Evolutionary conservation across 306 rosid species (phyloP).

Genomic region (Medicago ruthenica): DNA sequence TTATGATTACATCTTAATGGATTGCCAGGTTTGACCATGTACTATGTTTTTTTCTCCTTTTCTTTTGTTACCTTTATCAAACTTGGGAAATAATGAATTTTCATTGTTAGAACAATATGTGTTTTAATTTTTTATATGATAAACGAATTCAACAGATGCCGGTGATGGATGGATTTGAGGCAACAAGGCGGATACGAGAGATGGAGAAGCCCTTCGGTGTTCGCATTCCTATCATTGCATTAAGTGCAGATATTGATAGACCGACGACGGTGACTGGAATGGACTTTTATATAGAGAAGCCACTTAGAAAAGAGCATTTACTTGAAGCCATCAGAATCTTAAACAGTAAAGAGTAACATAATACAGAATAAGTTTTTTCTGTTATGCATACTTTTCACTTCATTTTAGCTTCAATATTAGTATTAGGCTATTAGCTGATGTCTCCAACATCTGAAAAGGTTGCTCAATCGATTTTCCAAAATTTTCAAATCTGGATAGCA

Average conservation of each 20-base stretch:
- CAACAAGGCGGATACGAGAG: conserved; percentile 63
- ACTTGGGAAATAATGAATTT: background rate
- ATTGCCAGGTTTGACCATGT: conserved; percentile 61
- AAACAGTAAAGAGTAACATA: conserved; percentile 27
- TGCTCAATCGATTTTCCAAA: too few relatives aligned
- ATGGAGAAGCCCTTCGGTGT: conserved; percentile 51
- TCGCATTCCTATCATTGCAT: conserved; percentile 69
- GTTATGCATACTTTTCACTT: too few relatives aligned
- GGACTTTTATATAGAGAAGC: conserved; percentile 61
- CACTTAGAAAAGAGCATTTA: conserved; percentile 46
- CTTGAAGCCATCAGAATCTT: conserved; percentile 53
- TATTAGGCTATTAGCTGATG: too few relatives aligned
- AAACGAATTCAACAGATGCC: conserved; percentile 58
- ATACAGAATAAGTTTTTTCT: too few relatives aligned
- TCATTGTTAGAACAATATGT: background rate
- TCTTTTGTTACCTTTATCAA: background rate
- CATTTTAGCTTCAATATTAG: too few relatives aligned
- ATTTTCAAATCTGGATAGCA: too few relatives aligned
- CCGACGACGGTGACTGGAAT: conserved; percentile 58
- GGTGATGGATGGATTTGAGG: conserved; percentile 66
- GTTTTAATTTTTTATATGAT: background rate
- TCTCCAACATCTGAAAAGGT: too few relatives aligned
- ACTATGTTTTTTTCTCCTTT: background rate
- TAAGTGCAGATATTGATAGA: conserved; percentile 63
- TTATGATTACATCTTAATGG: conserved; percentile 74